Evolutionary conservation across 805 yeast species (phyloP).

Genomic region (Kodamaea neixiangensis): DNA sequence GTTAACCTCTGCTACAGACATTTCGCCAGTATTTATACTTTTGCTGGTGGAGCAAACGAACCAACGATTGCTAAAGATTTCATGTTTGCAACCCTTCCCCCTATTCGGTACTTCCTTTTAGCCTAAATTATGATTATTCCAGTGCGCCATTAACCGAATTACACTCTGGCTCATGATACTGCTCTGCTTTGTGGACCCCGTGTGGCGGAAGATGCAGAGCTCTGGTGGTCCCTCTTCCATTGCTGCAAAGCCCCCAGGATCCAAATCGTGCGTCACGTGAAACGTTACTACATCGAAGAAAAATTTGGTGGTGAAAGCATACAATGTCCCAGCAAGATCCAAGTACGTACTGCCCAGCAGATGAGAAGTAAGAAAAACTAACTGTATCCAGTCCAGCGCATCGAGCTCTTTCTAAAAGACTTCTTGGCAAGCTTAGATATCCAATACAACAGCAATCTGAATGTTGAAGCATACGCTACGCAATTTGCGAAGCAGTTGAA

Average conservation of each 20-base stretch:
- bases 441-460: constrained; percentile 33
- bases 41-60: not conserved
- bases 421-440: constrained; percentile 37
- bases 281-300: constrained; percentile 5
- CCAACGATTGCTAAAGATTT: constrained; percentile 5
- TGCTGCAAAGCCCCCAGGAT: too few species aligned
- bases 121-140: not conserved
- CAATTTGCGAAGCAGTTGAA: constrained; percentile 54
- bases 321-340: constrained; percentile 21
- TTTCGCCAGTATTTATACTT: not conserved
- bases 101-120: not conserved
- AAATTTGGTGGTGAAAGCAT: not conserved
- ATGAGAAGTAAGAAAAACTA: not conserved
- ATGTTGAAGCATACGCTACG: constrained; percentile 38
- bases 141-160: too few species aligned
- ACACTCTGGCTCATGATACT: too few species aligned
- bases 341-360: constrained; percentile 20
- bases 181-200: too few species aligned
- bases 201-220: too few species aligned
- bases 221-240: too few species aligned
- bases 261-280: not conserved
- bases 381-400: constrained; percentile 31
- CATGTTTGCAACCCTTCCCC: constrained; percentile 2
- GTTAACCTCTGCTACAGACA: not conserved
- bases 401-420: constrained; percentile 42